These are phyloP conservation scores for Marasmius sp. DNA, from an alignment of 1,284 basidiomycete genomes.

Conservation along the genomic window DNA sequence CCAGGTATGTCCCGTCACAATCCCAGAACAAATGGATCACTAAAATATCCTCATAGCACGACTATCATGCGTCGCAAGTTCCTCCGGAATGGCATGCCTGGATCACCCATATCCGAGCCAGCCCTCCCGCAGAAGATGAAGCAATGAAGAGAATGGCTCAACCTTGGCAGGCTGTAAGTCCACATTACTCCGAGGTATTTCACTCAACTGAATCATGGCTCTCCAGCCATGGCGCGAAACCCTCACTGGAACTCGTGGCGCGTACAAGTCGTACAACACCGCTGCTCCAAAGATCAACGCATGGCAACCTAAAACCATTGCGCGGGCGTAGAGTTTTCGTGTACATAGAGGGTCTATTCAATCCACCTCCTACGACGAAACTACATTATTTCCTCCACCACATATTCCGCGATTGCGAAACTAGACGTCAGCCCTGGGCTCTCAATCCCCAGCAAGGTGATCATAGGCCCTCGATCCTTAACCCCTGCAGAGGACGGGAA, in stretches of 20 bases:
- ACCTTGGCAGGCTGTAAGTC: conserved; percentile 81
- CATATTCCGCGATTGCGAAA: conserved; percentile 72
- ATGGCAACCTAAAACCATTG: conserved; percentile 78
- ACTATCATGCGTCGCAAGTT: conserved; percentile 87
- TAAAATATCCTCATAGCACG: conserved; percentile 53
- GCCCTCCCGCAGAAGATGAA: conserved; percentile 75
- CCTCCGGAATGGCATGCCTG: conserved; percentile 95
- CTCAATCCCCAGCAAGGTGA: conserved; percentile 77
- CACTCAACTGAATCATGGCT: neutral
- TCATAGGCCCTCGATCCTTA: conserved; percentile 49
- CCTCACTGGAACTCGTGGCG: conserved; percentile 87
- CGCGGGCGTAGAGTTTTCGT: conserved; percentile 35
- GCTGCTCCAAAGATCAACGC: conserved; percentile 75
- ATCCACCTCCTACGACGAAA: conserved; percentile 2
- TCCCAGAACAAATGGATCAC: too few relatives aligned
- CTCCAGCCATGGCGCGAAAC: conserved; percentile 79
- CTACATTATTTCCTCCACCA: conserved; percentile 59
- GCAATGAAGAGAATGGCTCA: conserved; percentile 69
- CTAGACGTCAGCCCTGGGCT: conserved; percentile 77
- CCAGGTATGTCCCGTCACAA: conserved; percentile 52
- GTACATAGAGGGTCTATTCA: neutral
- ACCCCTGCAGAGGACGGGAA: conserved; percentile 34
- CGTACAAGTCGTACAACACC: conserved; percentile 88
- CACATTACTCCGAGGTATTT: neutral
- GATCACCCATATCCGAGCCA: conserved; percentile 86